Evolutionary conservation across 2,329 filamentous ascomycete species (phyloP).

Genomic region (Microascus cirrosus): DNA sequence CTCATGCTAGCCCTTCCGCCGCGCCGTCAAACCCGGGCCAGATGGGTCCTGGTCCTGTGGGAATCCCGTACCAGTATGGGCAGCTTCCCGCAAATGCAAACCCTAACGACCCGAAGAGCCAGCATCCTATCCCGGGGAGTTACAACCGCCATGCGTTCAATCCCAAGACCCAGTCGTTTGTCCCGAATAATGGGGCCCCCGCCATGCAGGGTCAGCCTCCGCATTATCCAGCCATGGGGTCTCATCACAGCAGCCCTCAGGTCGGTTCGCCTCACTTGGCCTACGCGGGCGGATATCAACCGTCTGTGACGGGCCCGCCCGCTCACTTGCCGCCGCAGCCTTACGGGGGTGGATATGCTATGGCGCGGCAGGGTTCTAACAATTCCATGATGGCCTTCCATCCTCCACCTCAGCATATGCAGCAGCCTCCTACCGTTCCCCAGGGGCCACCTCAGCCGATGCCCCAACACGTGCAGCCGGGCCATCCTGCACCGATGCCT

Average conservation of each 20-base stretch:
- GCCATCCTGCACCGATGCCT: slow-evolving; percentile 28
- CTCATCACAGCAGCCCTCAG: slow-evolving; percentile 42
- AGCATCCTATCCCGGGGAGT: slow-evolving; percentile 72
- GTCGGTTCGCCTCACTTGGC: slow-evolving; percentile 38
- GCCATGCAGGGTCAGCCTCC: slow-evolving; percentile 36
- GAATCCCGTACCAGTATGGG: slow-evolving; percentile 61
- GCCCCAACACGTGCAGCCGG: slow-evolving; percentile 22
- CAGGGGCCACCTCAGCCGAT: slow-evolving; percentile 10
- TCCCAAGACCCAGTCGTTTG: slow-evolving; percentile 85
- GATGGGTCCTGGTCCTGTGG: slow-evolving; percentile 11
- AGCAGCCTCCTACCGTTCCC: not conserved
- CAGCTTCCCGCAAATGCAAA: slow-evolving; percentile 63
- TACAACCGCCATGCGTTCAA: slow-evolving; percentile 83
- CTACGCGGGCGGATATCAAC: slow-evolving; percentile 33
- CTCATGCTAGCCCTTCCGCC: slow-evolving; percentile 9
- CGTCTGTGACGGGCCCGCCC: slow-evolving; percentile 16
- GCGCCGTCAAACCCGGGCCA: not conserved
- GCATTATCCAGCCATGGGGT: slow-evolving; percentile 34
- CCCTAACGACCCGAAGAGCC: slow-evolving; percentile 53
- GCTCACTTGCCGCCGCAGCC: slow-evolving; percentile 20
- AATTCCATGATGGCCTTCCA: slow-evolving; percentile 38
- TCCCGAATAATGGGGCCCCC: slow-evolving; percentile 45
- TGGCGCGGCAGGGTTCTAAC: slow-evolving; percentile 46
- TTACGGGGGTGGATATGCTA: slow-evolving; percentile 38
- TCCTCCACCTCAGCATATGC: slow-evolving; percentile 22